These are phyloP conservation scores for Alternaria hordeiaustralica DNA, from an alignment of 2,329 filamentous ascomycete genomes.

Conservation along the genomic window DNA sequence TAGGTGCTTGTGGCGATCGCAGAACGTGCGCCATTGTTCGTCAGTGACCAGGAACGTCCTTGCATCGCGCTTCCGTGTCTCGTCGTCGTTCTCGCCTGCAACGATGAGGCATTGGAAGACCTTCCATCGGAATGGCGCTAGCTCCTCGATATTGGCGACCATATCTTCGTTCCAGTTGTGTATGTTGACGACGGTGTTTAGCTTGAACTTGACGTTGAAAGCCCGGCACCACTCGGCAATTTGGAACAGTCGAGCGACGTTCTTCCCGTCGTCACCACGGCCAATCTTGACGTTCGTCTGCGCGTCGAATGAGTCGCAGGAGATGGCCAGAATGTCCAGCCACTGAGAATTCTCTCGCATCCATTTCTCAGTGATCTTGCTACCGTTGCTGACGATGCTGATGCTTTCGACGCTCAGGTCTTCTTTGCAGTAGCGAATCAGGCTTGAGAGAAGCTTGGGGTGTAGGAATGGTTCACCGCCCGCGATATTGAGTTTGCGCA, in stretches of 20 bases:
- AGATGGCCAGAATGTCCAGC: conserved; percentile 8
- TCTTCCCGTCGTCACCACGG: conserved; percentile 2
- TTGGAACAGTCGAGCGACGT: not conserved
- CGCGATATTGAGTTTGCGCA: conserved; percentile 10
- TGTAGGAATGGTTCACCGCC: conserved; percentile 7
- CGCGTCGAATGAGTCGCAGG: conserved; percentile 3
- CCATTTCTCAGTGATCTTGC: not conserved
- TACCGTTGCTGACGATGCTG: conserved; percentile 7
- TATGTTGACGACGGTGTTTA: conserved; percentile 5
- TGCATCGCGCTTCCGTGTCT: not conserved
- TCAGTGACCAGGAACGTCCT: conserved; percentile 3
- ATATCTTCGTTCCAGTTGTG: conserved; percentile 10
- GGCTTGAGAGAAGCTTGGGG: not conserved
- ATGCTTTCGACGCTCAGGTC: conserved; percentile 3
- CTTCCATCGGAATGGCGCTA: conserved; percentile 12
- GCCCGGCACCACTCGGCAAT: not conserved
- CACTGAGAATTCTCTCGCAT: conserved; percentile 1
- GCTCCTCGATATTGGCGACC: not conserved
- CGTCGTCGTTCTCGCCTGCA: conserved; percentile 6
- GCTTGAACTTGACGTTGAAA: conserved; percentile 7
- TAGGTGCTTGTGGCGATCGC: not conserved
- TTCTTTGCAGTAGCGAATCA: conserved; percentile 8
- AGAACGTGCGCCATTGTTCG: conserved; percentile 4
- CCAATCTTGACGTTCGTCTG: conserved; percentile 6
- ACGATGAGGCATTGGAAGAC: conserved; percentile 7